Evolutionary conservation across 2,329 filamentous ascomycete genomes (phyloP), one percentile per base, ranked within the genome.

Genomic region (Clarireedia monteithiana): DNA sequence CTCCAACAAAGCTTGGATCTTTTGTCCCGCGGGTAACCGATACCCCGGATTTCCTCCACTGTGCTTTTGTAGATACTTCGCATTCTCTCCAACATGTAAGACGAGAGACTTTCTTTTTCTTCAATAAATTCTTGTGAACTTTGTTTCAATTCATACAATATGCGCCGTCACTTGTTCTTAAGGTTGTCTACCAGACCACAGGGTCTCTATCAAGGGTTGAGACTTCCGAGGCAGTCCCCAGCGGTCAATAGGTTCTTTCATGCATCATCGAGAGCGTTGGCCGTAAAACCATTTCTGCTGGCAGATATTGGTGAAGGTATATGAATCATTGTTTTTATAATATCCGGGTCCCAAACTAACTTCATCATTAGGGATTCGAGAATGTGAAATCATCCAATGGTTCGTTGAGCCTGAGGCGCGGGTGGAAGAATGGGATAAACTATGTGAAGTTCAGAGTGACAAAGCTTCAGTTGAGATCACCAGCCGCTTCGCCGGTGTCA

Each of bases 361-460:
- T 14, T 15, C 7, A n/a, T 26, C 5, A 14, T 23, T 65, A 94
- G 94, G 94, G 55, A 99, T 97, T 67, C 91, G 94, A 69, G 94
- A 99, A 75, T 96, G 94, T 69, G 94, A 99, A 73, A 89, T 99
- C 67, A 97, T 97, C 67, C 94, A 99, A 76, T 99, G 94, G 94
- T 99, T 97, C 71, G 92, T 99, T 63, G 88, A 96, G 73, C 91
- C 95, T 50, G 92, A 91, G 57, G 94, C 94, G 38, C 85, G 88
- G 57, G 91, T 99, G 65, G 91, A 99, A 75, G 92, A 99, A 75
- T 99, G 96, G 80, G 94, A 95, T 65, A 94, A 92, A 58, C 80
- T 99, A 48, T 99, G 94, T 74, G 94, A 99, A 75, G 95, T 99
- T 46, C 94, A 97, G 71, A 96, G 91, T 67, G 94, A 99, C 75